phyloP scores from a whole-genome alignment of 768 basidiomycete genomes.

The Boletus tylopilopsis region DNA sequence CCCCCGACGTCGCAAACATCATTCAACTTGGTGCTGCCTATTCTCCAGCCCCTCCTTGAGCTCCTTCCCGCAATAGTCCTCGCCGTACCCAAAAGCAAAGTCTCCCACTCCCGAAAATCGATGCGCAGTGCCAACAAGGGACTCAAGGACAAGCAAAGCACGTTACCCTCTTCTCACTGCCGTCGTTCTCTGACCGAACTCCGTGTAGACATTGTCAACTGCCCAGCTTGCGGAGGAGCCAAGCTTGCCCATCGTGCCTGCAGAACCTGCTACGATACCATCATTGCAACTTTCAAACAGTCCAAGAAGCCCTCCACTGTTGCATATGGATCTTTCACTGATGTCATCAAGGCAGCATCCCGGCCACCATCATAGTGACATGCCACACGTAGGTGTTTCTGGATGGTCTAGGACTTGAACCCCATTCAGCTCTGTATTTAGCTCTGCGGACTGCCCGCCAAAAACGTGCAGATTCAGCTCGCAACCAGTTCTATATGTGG shows the following conservation, averaged over 20 bases:
- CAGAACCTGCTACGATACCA: constrained; percentile 60
- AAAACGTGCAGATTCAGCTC: not conserved
- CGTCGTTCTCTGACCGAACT: constrained; percentile 3
- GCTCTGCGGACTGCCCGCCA: not conserved
- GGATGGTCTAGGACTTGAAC: not conserved
- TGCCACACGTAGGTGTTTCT: constrained; percentile 1
- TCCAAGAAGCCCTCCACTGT: constrained; percentile 8
- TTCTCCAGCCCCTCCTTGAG: constrained; percentile 52
- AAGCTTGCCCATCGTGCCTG: constrained; percentile 91
- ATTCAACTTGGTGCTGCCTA: constrained; percentile 36
- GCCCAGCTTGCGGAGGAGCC: constrained; percentile 83
- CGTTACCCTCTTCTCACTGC: not conserved
- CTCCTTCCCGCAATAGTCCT: constrained; percentile 85
- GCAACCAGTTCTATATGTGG: not conserved
- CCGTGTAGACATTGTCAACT: constrained; percentile 76
- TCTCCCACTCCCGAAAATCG: constrained; percentile 90
- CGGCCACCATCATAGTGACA: not conserved
- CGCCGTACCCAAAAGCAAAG: constrained; percentile 92
- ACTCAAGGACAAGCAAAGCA: constrained; percentile 90
- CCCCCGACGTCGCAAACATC: constrained; percentile 26
- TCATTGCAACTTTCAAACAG: constrained; percentile 23
- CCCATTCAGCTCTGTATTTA: not conserved
- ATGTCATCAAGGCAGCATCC: not conserved
- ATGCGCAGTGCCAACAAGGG: constrained; percentile 96
- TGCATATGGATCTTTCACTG: not conserved